phyloP scores from a whole-genome alignment of 2,329 filamentous ascomycete species.

The Fusarium longipes region DNA sequence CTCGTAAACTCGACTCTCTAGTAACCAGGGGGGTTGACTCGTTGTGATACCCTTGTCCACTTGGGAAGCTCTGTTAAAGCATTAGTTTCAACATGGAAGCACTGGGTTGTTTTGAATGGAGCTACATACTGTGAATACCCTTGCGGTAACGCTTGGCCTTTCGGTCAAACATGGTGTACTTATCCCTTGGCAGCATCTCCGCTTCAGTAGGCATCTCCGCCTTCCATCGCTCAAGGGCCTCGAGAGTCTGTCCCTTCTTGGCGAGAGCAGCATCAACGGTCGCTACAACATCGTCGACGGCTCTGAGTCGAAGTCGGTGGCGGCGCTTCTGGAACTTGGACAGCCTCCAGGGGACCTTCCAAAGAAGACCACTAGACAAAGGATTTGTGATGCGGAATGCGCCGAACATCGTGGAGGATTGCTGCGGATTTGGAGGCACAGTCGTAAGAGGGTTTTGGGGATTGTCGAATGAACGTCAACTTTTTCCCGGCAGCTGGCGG shows the following conservation, averaged over 20 bases:
- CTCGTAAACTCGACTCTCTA: constrained; percentile 60
- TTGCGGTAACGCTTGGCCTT: constrained; percentile 97
- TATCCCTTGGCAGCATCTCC: constrained; percentile 96
- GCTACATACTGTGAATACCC: constrained; percentile 89
- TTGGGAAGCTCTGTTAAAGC: constrained; percentile 75
- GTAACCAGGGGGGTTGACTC: constrained; percentile 94
- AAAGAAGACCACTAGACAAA: constrained; percentile 83
- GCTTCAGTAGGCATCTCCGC: constrained; percentile 93
- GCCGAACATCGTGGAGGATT: constrained; percentile 75
- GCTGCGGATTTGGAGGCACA: constrained; percentile 19
- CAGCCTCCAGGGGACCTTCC: constrained; percentile 98
- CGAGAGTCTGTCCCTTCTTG: constrained; percentile 76
- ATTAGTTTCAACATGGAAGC: constrained; percentile 34
- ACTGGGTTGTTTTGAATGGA: background rate
- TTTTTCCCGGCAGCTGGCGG: constrained; percentile 38
- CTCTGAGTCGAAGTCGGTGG: constrained; percentile 83
- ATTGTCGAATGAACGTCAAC: constrained; percentile 41
- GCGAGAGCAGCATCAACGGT: constrained; percentile 83
- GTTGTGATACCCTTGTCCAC: constrained; percentile 95
- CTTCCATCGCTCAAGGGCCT: constrained; percentile 91
- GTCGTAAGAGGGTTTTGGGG: constrained; percentile 22
- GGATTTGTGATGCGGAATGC: constrained; percentile 82
- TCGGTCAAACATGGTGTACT: constrained; percentile 97
- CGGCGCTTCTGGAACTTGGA: constrained; percentile 91
- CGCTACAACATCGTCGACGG: constrained; percentile 88